These are phyloP conservation scores for Rhizopogon vesiculosus DNA, from an alignment of 768 basidiomycete genomes.

Conservation along the genomic window DNA sequence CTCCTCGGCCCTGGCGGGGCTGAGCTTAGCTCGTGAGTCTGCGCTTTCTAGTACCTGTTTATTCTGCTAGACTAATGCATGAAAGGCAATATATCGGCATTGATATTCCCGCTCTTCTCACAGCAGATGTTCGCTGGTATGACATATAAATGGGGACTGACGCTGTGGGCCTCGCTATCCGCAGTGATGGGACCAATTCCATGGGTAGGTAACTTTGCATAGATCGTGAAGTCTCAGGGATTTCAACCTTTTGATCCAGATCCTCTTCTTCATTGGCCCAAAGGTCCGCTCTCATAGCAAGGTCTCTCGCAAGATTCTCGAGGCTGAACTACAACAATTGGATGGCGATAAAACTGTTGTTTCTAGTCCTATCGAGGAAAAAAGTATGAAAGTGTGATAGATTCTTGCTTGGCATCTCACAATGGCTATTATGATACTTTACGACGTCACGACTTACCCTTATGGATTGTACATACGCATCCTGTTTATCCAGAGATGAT, in stretches of 20 bases:
- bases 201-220: constrained; percentile 26
- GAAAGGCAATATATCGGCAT: constrained; percentile 34
- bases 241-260: constrained; percentile 6
- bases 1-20: constrained; percentile 51
- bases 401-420: not conserved
- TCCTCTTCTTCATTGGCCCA: constrained; percentile 27
- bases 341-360: not conserved
- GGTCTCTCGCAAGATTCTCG: constrained; percentile 16
- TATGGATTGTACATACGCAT: too few relatives aligned
- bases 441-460: not conserved
- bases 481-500: too few relatives aligned
- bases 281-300: constrained; percentile 26
- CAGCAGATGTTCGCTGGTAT: constrained; percentile 39
- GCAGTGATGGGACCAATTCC: constrained; percentile 41
- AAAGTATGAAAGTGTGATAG: not conserved
- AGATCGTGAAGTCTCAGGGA: not conserved
- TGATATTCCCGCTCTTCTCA: constrained; percentile 47
- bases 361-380: not conserved
- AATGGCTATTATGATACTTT: not conserved
- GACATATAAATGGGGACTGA: constrained; percentile 45
- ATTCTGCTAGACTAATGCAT: not conserved
- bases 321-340: constrained; percentile 5
- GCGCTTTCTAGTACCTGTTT: not conserved
- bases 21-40: constrained; percentile 39
- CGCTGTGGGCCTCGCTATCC: constrained; percentile 36